These are phyloP conservation scores for Cystofilobasidium macerans DNA, from an alignment of 768 basidiomycete species.

Conservation along the genomic window DNA sequence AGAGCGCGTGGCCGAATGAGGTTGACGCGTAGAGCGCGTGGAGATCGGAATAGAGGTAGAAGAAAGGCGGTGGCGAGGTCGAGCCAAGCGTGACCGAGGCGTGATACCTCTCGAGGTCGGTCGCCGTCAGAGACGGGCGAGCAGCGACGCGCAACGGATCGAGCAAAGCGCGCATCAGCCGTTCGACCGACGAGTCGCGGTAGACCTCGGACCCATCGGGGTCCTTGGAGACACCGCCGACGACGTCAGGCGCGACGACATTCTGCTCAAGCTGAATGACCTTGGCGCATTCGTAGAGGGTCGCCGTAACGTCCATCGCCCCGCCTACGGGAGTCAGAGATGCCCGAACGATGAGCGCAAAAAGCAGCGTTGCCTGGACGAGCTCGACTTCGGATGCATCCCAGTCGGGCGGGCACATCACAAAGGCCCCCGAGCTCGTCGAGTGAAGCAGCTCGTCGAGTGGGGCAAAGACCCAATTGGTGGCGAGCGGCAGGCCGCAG, in stretches of 20 bases:
- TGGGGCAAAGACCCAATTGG: slow-evolving; percentile 60
- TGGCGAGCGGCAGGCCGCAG: slow-evolving; percentile 41
- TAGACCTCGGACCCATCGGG: slow-evolving; percentile 54
- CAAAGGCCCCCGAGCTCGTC: slow-evolving; percentile 59
- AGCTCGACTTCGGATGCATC: slow-evolving; percentile 68
- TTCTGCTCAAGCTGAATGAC: slow-evolving; percentile 87
- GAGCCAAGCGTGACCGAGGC: slow-evolving; percentile 49
- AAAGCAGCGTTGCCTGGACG: slow-evolving; percentile 54
- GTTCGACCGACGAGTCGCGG: slow-evolving; percentile 55
- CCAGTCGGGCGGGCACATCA: slow-evolving; percentile 58
- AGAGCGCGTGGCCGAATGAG: slow-evolving; percentile 70
- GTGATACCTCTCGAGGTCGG: slow-evolving; percentile 45
- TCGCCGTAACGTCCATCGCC: slow-evolving; percentile 36
- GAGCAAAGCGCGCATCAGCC: slow-evolving; percentile 53
- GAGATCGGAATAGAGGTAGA: slow-evolving; percentile 86
- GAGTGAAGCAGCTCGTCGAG: slow-evolving; percentile 73
- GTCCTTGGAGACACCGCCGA: slow-evolving; percentile 24
- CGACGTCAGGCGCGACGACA: slow-evolving; percentile 44
- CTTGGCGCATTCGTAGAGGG: slow-evolving; percentile 73
- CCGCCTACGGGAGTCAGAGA: not conserved
- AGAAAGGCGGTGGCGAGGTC: slow-evolving; percentile 56
- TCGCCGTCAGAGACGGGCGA: slow-evolving; percentile 10
- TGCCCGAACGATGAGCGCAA: slow-evolving; percentile 44
- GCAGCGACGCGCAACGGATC: slow-evolving; percentile 41
- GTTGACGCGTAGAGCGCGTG: slow-evolving; percentile 79